Evolutionary conservation across 2,329 filamentous ascomycete species (phyloP).

Genomic region (Beauveria bassiana): DNA sequence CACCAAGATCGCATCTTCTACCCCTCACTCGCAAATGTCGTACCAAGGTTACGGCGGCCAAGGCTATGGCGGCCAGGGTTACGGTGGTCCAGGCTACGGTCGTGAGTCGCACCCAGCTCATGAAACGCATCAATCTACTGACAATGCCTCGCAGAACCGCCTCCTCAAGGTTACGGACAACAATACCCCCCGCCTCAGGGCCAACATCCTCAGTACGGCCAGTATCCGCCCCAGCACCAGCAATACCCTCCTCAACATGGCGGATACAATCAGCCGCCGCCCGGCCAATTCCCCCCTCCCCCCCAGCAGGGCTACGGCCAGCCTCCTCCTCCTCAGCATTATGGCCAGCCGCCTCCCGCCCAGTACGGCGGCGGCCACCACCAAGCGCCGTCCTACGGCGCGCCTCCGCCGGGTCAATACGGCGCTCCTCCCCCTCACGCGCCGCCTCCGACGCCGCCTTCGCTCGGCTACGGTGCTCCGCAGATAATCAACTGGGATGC

Average conservation of each 20-base stretch:
- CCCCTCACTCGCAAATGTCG: slow-evolving; percentile 22
- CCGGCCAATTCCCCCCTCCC: slow-evolving; percentile 20
- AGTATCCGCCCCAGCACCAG: slow-evolving; percentile 25
- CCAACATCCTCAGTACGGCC: slow-evolving; percentile 25
- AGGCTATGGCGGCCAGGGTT: slow-evolving; percentile 18
- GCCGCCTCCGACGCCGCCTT: slow-evolving; percentile 53
- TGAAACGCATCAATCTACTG: not conserved
- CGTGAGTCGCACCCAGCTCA: slow-evolving; percentile 22
- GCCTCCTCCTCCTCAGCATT: slow-evolving; percentile 17
- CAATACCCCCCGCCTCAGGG: slow-evolving; percentile 26
- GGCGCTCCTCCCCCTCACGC: slow-evolving; percentile 33
- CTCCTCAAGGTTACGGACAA: slow-evolving; percentile 33
- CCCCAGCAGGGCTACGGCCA: slow-evolving; percentile 21
- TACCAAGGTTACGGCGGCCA: slow-evolving; percentile 25
- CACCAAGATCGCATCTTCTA: not conserved
- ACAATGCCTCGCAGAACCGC: slow-evolving; percentile 19
- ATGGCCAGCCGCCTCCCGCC: slow-evolving; percentile 22
- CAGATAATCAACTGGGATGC: slow-evolving; percentile 65
- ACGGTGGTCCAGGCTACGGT: slow-evolving; percentile 24
- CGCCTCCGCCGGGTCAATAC: slow-evolving; percentile 29
- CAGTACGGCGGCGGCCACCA: slow-evolving; percentile 20
- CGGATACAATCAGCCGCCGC: slow-evolving; percentile 21
- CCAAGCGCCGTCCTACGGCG: slow-evolving; percentile 10
- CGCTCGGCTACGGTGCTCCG: slow-evolving; percentile 65
- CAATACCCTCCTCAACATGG: slow-evolving; percentile 28